Evolutionary conservation across 345 rosid species (phyloP).

Genomic region (Lumnitzera racemosa): DNA sequence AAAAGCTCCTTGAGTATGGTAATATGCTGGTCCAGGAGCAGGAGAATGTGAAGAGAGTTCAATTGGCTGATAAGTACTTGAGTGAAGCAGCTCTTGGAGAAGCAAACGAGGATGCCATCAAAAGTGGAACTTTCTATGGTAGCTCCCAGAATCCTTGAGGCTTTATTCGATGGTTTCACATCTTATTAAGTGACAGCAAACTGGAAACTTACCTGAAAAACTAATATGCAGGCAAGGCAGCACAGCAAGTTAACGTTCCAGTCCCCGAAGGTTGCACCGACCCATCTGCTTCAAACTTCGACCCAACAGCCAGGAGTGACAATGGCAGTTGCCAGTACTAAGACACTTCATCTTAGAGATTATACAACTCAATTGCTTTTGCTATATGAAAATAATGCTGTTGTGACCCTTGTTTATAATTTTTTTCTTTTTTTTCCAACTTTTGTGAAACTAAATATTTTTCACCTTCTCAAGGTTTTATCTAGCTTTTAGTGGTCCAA

Average conservation of each 20-base stretch:
- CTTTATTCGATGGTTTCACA: not conserved
- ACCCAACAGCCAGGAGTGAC: conserved; percentile 19
- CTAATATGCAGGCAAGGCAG: conserved; percentile 12
- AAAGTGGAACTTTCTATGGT: conserved; percentile 10
- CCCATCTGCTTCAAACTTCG: conserved; percentile 10
- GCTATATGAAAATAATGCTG: too few relatives aligned
- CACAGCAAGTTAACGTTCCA: conserved; percentile 13
- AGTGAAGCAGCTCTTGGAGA: conserved; percentile 19
- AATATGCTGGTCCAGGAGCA: conserved; percentile 17
- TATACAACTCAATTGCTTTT: too few relatives aligned
- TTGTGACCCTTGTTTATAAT: too few relatives aligned
- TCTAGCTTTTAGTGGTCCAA: too few relatives aligned
- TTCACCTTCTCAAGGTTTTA: too few relatives aligned
- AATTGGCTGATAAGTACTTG: conserved; percentile 17
- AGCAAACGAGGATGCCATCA: conserved; percentile 13
- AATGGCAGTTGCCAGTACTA: conserved; percentile 14
- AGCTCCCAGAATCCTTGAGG: not conserved
- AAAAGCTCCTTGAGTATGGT: conserved; percentile 18
- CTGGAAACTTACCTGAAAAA: not conserved
- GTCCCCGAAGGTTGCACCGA: conserved; percentile 19
- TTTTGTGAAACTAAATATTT: too few relatives aligned
- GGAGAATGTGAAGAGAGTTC: conserved; percentile 20
- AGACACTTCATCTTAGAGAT: not conserved
- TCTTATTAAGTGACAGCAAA: not conserved
- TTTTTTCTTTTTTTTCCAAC: too few relatives aligned